Evolutionary conservation across 495 filamentous ascomycete species (phyloP), one percentile per base, ranked within the genome.

Genomic region (Evansstolkia leycettana): DNA sequence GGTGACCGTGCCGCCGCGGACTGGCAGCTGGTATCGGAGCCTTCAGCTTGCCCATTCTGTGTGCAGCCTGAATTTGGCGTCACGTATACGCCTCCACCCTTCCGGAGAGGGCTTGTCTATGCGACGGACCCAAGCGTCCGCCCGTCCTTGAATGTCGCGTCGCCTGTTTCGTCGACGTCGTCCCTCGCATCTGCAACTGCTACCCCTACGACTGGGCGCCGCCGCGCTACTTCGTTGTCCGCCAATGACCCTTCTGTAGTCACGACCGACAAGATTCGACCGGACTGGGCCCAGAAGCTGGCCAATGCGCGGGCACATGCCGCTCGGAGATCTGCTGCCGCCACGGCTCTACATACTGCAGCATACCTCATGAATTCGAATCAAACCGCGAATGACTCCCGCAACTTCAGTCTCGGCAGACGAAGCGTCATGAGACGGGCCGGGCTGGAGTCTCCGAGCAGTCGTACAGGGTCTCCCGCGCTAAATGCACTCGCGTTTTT

Each of bases 11-110:
- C 60, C 11, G 60, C 60, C 50, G 46, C 67, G 45, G 67, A 82
- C 46, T 73, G 78, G 7, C 65, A 78, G 38, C 65, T 98, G 13
- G 76, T 95, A 1, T 94, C 85, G 9, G 90, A 95, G 41, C 80
- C 88, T 7, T 82, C 90, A n/a, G 75, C 77, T 16, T 98, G 90
- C 54, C 90, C 90, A 0, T 98, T 95, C 61, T 98, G 90, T 55
- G 83, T 87, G 2, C 83, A 90, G 50, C 77, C 86, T 1, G 87
- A 98, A 39, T 94, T 98, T 54, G 90, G 90, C 33, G 78, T 96
- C 5, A 93, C 84, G 0, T 98, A 94, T 49, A 75, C 86, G 12
- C 70, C 85, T 8, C 89, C 90, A 3, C 73, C 84, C 11, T 98
- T 94, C 64, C 80, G 87, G 17, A 70, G 86, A 33, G 90, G 90